Evolutionary conservation across 257 asterid genomes (phyloP).

Genomic region (Salvia miltiorrhiza): DNA sequence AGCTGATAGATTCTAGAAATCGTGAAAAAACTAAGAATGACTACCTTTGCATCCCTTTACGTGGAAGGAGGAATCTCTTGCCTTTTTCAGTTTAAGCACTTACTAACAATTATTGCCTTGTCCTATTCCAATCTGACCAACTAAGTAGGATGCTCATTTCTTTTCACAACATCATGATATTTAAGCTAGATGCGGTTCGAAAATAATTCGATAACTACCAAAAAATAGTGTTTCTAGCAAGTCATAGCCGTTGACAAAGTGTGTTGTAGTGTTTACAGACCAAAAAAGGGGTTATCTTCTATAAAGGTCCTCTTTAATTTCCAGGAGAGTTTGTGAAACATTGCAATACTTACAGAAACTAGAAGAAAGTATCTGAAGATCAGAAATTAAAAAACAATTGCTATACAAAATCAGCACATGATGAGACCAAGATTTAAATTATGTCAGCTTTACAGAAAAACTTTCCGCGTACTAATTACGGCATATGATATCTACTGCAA

Average conservation of each 20-base stretch:
- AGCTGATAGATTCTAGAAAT: not conserved
- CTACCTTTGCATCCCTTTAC: not conserved
- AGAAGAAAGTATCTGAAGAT: not conserved
- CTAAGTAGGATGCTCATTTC: not conserved
- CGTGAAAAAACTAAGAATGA: not conserved
- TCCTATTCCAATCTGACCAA: not conserved
- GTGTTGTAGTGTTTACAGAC: not conserved
- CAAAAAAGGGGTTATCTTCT: not conserved
- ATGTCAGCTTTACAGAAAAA: not conserved
- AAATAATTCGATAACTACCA: slow-evolving; percentile 10
- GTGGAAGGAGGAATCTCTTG: not conserved
- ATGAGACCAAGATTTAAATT: not conserved
- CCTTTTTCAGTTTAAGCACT: not conserved
- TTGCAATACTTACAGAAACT: not conserved
- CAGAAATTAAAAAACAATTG: not conserved
- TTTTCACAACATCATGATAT: not conserved
- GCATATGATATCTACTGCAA: slow-evolving; percentile 15
- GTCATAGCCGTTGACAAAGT: not conserved
- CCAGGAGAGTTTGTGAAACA: not conserved
- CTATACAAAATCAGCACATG: not conserved
- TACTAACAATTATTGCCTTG: not conserved
- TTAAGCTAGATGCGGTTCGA: not conserved
- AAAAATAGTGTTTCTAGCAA: not conserved
- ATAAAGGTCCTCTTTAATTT: not conserved
- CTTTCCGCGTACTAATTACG: no score